phyloP scores from a whole-genome alignment of 2,329 filamentous ascomycete species.

The Claviceps quebecensis region DNA sequence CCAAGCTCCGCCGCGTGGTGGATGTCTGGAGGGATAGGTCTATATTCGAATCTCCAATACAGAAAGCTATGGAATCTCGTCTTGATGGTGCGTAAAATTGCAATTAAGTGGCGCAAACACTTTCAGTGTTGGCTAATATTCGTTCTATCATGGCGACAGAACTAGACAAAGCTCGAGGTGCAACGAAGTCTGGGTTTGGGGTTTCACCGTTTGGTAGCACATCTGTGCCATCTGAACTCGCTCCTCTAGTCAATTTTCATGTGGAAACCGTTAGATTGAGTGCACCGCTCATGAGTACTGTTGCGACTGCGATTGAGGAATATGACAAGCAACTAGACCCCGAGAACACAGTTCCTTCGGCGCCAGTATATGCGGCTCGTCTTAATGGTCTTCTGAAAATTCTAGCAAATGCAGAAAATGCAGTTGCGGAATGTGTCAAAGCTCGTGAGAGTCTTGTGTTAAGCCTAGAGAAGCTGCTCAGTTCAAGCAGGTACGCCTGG shows the following conservation, averaged over 20 bases:
- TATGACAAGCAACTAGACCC: constrained; percentile 74
- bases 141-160: constrained; percentile 27
- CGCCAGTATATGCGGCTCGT: constrained; percentile 82
- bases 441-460: constrained; percentile 64
- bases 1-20: constrained; percentile 74
- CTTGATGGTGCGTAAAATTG: constrained; percentile 52
- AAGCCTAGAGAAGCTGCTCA: constrained; percentile 70
- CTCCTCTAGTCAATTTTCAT: constrained; percentile 60
- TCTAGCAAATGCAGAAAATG: constrained; percentile 74
- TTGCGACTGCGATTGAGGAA: constrained; percentile 62
- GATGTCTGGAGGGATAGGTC: constrained; percentile 84
- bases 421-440: constrained; percentile 79
- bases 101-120: not conserved
- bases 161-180: constrained; percentile 45
- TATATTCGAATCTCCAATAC: constrained; percentile 72
- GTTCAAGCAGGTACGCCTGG: constrained; percentile 56
- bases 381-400: constrained; percentile 82
- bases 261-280: constrained; percentile 61
- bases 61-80: constrained; percentile 65
- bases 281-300: constrained; percentile 49
- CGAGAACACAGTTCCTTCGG: constrained; percentile 52
- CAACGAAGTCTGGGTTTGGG: constrained; percentile 36
- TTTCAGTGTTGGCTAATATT: not conserved
- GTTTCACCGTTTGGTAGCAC: constrained; percentile 45
- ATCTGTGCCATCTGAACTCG: constrained; percentile 60